A percentile compares a stretch with the other conserved stretches of the same genome.
Evolutionary conservation across 345 rosid genomes (phyloP).

Genomic region (Euclidium syriacum): DNA sequence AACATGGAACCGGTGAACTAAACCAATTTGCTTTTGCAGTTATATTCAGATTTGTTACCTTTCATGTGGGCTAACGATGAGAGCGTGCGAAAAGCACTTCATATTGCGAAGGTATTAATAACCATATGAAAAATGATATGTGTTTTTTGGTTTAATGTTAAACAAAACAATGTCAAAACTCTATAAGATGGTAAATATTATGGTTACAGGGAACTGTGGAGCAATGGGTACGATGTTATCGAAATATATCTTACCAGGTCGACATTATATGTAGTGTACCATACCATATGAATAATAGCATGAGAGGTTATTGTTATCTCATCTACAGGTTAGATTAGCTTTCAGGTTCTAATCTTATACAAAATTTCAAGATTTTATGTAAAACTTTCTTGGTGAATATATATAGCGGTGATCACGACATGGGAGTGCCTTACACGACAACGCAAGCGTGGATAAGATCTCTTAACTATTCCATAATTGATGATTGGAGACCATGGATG

Average conservation of each 20-base stretch:
- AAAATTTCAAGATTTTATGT: neutral
- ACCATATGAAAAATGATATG: neutral
- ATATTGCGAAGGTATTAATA: neutral
- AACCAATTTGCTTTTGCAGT: no score
- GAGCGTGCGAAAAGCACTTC: neutral
- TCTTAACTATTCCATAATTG: constrained; percentile 38
- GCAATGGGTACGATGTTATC: neutral
- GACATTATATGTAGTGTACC: neutral
- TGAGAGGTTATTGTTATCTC: neutral
- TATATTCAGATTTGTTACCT: neutral
- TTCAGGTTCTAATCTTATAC: neutral
- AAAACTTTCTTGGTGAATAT: neutral
- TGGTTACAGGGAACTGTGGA: neutral
- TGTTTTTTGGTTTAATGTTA: neutral
- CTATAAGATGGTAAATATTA: no score
- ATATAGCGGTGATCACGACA: constrained; percentile 56
- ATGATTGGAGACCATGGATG: constrained; percentile 51
- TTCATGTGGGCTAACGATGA: neutral
- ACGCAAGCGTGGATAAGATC: constrained; percentile 53
- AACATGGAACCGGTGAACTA: no score
- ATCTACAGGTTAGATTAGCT: neutral
- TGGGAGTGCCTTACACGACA: constrained; percentile 36
- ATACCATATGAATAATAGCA: neutral
- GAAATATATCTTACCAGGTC: neutral
- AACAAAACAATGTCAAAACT: no score